phyloP scores from a whole-genome alignment of 2,329 filamentous ascomycete genomes.

The Hymenoscyphus occultus region DNA sequence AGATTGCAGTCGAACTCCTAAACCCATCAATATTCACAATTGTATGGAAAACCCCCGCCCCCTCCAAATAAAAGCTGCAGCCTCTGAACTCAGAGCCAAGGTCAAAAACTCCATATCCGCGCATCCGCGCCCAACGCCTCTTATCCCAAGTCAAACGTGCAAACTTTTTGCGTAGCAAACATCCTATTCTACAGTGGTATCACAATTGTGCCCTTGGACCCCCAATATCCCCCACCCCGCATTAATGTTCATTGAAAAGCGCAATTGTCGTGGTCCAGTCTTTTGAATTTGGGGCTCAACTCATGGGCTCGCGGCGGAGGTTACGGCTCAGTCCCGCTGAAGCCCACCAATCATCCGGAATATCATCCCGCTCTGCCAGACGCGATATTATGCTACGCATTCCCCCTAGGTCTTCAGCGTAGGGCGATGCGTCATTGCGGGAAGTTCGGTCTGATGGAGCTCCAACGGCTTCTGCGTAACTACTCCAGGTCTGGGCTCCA shows the following conservation, averaged over 20 bases:
- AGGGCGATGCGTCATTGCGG: slow-evolving; percentile 34
- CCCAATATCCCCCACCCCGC: background rate
- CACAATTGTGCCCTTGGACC: slow-evolving; percentile 17
- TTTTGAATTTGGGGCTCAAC: slow-evolving; percentile 12
- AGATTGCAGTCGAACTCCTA: background rate
- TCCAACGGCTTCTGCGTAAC: slow-evolving; percentile 31
- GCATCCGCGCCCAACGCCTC: background rate
- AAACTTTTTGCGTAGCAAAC: slow-evolving; percentile 13
- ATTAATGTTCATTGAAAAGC: slow-evolving; percentile 6
- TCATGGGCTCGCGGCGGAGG: slow-evolving; percentile 42
- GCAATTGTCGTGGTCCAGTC: background rate
- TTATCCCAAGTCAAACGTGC: background rate
- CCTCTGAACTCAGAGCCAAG: background rate
- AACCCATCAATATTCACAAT: background rate
- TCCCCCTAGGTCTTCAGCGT: slow-evolving; percentile 47
- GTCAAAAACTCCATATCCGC: background rate
- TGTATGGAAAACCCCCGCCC: background rate
- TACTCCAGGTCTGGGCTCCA: slow-evolving; percentile 22
- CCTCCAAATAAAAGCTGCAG: background rate
- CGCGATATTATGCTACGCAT: slow-evolving; percentile 72
- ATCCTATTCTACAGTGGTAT: slow-evolving; percentile 22
- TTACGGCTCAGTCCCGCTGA: slow-evolving; percentile 64
- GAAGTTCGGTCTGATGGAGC: slow-evolving; percentile 32
- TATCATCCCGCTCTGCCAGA: slow-evolving; percentile 67
- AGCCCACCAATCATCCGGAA: slow-evolving; percentile 82